Conservation (phyloP, 768 basidiomycete species). For the Fibroporia radiculosa region DNA sequence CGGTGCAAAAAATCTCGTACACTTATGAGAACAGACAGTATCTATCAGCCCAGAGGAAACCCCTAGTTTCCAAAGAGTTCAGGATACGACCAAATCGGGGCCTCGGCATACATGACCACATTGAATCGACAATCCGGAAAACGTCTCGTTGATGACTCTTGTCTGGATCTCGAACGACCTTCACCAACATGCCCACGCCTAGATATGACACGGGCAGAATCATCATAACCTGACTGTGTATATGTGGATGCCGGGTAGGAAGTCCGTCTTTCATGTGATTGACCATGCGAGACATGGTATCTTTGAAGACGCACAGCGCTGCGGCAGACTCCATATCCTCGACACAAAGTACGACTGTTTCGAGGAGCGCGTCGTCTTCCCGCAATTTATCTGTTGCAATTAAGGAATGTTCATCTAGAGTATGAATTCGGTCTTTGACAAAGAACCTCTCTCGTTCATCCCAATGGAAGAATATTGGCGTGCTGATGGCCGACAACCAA, state of each 20-base stretch:
- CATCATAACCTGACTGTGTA: neutral
- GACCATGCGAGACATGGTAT: neutral
- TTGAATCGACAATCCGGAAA: neutral
- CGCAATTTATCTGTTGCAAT: constrained; percentile 9
- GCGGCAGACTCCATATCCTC: constrained; percentile 8
- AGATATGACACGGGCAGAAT: neutral
- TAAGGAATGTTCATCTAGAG: constrained; percentile 7
- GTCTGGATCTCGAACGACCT: neutral
- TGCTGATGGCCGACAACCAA: neutral
- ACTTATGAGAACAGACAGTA: neutral
- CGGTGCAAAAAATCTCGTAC: neutral
- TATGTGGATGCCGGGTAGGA: neutral
- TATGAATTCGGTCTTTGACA: neutral
- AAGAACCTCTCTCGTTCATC: constrained; percentile 9
- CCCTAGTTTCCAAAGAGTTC: neutral
- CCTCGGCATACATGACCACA: neutral
- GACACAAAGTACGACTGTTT: constrained; percentile 10
- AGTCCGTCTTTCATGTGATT: neutral
- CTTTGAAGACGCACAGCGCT: constrained; percentile 4
- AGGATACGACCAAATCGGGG: neutral
- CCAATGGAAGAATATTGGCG: constrained; percentile 6
- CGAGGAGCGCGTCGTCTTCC: constrained; percentile 13
- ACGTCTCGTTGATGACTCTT: neutral
- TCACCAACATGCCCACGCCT: neutral
- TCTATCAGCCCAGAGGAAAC: neutral